Percentiles rank a stretch among this genome's conserved stretches.
Conservation (phyloP, 208 protist genomes). For the Leishmania tarentolae region DNA sequence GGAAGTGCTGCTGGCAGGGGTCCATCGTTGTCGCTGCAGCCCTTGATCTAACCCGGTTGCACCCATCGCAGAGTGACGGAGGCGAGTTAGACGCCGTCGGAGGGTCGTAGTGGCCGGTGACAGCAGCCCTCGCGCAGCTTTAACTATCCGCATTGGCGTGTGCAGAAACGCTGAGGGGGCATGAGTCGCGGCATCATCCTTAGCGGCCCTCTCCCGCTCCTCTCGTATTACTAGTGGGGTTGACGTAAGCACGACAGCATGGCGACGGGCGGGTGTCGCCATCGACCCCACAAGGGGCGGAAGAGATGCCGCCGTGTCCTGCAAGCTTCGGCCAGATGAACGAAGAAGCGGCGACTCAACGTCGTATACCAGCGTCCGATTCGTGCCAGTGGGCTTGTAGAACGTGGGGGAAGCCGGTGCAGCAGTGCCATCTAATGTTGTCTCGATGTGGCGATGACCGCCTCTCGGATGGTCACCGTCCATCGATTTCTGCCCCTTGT, state of each 20-base stretch:
- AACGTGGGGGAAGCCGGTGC: not conserved
- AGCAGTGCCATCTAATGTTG: not conserved
- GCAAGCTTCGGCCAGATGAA: not conserved
- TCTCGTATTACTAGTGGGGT: slow-evolving; percentile 44
- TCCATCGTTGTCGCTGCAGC: not conserved
- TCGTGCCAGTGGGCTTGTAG: not conserved
- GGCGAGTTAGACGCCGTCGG: slow-evolving; percentile 48
- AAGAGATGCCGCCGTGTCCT: not conserved
- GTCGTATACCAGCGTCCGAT: slow-evolving; percentile 23
- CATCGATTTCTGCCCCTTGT: not conserved
- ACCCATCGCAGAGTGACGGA: slow-evolving; percentile 42
- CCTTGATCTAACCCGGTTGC: not conserved
- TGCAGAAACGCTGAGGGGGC: not conserved
- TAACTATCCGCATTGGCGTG: slow-evolving; percentile 17
- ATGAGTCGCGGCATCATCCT: not conserved
- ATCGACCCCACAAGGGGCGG: not conserved
- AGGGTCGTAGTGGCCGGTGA: slow-evolving; percentile 27
- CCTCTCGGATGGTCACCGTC: not conserved
- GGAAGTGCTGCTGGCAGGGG: not conserved
- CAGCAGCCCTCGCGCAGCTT: slow-evolving; percentile 19
- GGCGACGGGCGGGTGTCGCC: slow-evolving; percentile 26
- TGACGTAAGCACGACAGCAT: slow-evolving; percentile 33
- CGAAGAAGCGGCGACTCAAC: not conserved
- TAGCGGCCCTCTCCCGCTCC: not conserved
- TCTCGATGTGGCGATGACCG: not conserved